Base-by-base conservation (phyloP, 495 filamentous ascomycete species). In the Aspergillus kassunensis region DNA sequence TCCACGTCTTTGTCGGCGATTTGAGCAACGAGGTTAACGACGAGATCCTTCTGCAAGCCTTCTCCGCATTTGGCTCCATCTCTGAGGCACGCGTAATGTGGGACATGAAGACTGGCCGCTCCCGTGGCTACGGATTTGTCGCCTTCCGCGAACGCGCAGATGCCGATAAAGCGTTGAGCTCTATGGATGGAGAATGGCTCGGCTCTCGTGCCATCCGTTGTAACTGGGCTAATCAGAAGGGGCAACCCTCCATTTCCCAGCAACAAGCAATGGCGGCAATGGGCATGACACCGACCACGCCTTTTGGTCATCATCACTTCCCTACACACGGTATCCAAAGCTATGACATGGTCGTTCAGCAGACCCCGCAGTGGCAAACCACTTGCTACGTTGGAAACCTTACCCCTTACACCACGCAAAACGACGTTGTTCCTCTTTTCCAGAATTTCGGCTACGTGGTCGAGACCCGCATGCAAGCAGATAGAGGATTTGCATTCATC, bases 221-320 rank as follows among this genome's bases (percentile, higher is more conserved):
- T 81, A 99, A 99, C 76, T 99, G 93, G 93, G 93, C 93, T 45
- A 99, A 99, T 73, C 93, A 99, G 68, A 99, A 99, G 79, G 93
- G 93, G 31, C 93, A 99, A 63, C 93, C 93, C 39, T 97, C 95
- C 1, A 95, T 97, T 62, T 89, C 91, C 37, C 93, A 99, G 73
- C 93, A 97, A 70, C 88, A 93, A 67, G 89, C 91, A 24, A 92
- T 99, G 89, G 87, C 88, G 45, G 87, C 90, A 35, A 96, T 97
- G 90, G 93, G 95, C 64, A 93, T 99, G 90, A 96, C 93, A 12
- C 95, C 95, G 18, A 95, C 91, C 40, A 96, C 91, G 13, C 89
- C 92, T 0, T 97, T 89, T 64, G 95, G 95, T 16, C 93, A 97
- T 64, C 95, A 99, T 61, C 90, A 96, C 65, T 97, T 97, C 77